phyloP scores from a whole-genome alignment of 768 basidiomycete species.

The Rhodotorula kratochvilovae region DNA sequence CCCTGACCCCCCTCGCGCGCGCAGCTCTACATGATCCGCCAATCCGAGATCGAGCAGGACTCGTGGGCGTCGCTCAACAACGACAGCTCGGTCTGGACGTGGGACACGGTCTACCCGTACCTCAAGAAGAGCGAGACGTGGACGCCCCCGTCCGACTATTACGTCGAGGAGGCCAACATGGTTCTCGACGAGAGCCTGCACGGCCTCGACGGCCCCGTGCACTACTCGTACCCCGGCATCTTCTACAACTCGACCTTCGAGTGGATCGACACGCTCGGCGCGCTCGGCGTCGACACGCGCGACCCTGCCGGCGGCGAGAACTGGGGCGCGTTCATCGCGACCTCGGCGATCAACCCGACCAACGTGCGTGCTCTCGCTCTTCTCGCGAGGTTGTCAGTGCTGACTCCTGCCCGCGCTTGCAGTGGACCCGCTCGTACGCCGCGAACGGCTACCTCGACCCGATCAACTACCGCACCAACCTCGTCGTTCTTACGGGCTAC shows the following conservation, averaged over 20 bases:
- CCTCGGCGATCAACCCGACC: constrained; percentile 48
- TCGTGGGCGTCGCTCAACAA: constrained; percentile 39
- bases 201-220: constrained; percentile 41
- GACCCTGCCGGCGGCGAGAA: constrained; percentile 40
- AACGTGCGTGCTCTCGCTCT: neutral
- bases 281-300: constrained; percentile 33
- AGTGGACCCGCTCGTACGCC: constrained; percentile 49
- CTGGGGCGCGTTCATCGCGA: constrained; percentile 45
- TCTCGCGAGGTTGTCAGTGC: too few relatives aligned
- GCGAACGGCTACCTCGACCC: constrained; percentile 49
- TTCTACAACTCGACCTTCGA: constrained; percentile 40
- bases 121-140: constrained; percentile 48
- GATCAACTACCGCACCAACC: constrained; percentile 44
- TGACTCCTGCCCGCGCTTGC: neutral
- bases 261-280: constrained; percentile 41
- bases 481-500: constrained; percentile 51
- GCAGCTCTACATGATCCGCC: constrained; percentile 38
- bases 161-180: constrained; percentile 44
- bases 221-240: constrained; percentile 39
- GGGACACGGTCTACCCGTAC: constrained; percentile 40
- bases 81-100: constrained; percentile 39
- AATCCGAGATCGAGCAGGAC: constrained; percentile 39
- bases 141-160: constrained; percentile 46
- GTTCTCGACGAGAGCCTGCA: constrained; percentile 46
- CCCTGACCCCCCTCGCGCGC: neutral